Base-by-base conservation (phyloP, 495 filamentous ascomycete species). In the Aspergillus ostianus region DNA sequence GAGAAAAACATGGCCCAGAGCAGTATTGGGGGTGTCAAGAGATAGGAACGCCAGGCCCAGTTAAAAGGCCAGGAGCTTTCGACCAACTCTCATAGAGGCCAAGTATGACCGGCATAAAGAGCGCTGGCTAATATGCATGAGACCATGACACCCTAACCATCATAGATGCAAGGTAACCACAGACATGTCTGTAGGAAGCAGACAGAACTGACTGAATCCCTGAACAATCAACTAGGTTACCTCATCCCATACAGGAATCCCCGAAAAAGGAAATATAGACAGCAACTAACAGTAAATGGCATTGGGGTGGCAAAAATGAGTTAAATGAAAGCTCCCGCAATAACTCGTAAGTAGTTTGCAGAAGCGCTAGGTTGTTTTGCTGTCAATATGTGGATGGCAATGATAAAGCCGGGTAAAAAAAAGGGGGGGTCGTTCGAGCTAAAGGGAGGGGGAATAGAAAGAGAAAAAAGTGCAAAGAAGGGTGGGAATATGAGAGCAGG, bases 91-190 rank as follows among this genome's bases (percentile, higher is more conserved):
- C 30, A 41, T 19, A 19, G 32, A 45, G 27, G 56, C 30, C 56
- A 27, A 29, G 23, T 30, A 58, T 51, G 56, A 47, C 18, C 44
- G 49, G 45, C 46, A 53, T 55, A 59, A 17, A 44, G 45, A 44
- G 36, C 51, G 52, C 60, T 57, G 30, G 41, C 45, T 26, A 56
- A 52, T 60, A 59, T 61, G 62, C 64, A 64, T 46, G 56, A 57
- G 54, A 56, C 47, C 58, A 62, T 58, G 46, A 53, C 47, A 62
- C 55, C 57, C 54, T 59, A 46, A 57, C 30, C 55, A 51, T 49
- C 47, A 53, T 60, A 51, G 56, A 67, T 61, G 62, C 62, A 64
- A 63, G 55, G 61, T 66, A 62, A 64, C 58, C 61, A 58, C 47
- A 29, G 49, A 51, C 29, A 48, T 51, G 47, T 49, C 57, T 21